These are phyloP conservation scores for Phytophthora melonis DNA, from an alignment of 352 stramenopile genomes.

Conservation along the genomic window DNA sequence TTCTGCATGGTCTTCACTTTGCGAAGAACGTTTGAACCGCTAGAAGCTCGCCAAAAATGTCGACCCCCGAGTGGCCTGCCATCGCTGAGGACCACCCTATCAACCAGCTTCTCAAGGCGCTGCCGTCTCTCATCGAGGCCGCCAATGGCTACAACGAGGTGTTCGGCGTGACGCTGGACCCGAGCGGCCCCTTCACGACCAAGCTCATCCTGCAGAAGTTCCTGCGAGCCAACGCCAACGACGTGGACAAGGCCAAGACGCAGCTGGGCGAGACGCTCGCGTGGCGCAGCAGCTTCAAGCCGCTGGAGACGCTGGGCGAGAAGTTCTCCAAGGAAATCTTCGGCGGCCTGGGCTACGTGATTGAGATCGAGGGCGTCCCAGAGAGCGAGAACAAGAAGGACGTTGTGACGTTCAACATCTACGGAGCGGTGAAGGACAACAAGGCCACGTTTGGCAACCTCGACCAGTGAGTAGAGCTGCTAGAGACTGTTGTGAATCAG, in stretches of 20 bases:
- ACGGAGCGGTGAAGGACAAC: constrained; percentile 42
- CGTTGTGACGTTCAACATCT: constrained; percentile 43
- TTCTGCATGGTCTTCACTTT: constrained; percentile 11
- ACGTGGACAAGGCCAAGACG: constrained; percentile 36
- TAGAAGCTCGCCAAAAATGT: constrained; percentile 12
- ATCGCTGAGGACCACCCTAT: constrained; percentile 32
- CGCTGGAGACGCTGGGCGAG: constrained; percentile 33
- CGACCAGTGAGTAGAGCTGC: constrained; percentile 23
- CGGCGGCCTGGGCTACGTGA: constrained; percentile 32
- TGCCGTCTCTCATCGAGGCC: constrained; percentile 31
- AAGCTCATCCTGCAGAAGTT: constrained; percentile 43
- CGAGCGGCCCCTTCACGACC: constrained; percentile 34
- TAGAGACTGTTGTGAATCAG: not conserved
- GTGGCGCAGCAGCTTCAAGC: constrained; percentile 40
- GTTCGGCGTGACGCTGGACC: constrained; percentile 35
- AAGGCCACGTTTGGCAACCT: constrained; percentile 39
- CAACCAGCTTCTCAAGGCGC: constrained; percentile 30
- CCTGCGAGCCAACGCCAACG: constrained; percentile 36
- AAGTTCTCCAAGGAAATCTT: constrained; percentile 36
- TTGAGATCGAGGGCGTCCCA: constrained; percentile 35
- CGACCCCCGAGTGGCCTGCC: constrained; percentile 28
- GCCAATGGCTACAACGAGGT: constrained; percentile 35
- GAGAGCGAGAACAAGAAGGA: constrained; percentile 40
- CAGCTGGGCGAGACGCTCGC: constrained; percentile 38
- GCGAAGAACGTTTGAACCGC: constrained; percentile 9